Evolutionary conservation across 2,329 filamentous ascomycete species (phyloP).

Genomic region (Ophiostoma angusticollis): DNA sequence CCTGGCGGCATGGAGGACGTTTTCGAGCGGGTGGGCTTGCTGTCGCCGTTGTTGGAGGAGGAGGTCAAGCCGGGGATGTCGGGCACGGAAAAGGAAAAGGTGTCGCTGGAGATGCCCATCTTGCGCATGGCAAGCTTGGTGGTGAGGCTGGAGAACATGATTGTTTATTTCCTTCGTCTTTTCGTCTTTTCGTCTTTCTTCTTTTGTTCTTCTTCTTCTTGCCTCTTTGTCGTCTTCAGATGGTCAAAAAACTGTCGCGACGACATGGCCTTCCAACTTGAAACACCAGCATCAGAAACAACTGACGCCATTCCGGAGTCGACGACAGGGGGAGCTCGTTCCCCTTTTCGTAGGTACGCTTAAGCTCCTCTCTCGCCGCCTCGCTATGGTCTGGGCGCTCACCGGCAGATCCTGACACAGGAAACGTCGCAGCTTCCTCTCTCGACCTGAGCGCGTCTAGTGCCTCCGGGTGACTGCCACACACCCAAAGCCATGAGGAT

Average conservation of each 20-base stretch:
- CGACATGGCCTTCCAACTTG: not conserved
- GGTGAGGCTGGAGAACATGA: slow-evolving; percentile 42
- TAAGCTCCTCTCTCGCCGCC: too few species aligned
- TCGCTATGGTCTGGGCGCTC: too few species aligned
- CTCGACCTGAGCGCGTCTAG: too few species aligned
- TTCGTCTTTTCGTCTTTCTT: not conserved
- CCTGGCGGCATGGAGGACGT: slow-evolving; percentile 12
- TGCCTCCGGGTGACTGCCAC: too few species aligned
- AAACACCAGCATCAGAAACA: slow-evolving; percentile 4
- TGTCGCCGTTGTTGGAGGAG: slow-evolving; percentile 1
- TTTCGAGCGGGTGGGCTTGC: slow-evolving; percentile 23
- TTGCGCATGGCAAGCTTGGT: slow-evolving; percentile 47
- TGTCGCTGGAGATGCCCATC: slow-evolving; percentile 38
- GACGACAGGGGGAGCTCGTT: too few species aligned
- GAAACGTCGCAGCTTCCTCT: slow-evolving; percentile 17
- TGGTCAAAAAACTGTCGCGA: not conserved
- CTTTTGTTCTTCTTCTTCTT: not conserved
- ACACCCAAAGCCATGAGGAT: too few species aligned
- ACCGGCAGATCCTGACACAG: slow-evolving; percentile 20
- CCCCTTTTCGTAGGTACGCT: too few species aligned
- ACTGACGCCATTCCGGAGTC: not conserved
- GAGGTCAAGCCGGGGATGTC: slow-evolving; percentile 17
- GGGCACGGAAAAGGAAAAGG: slow-evolving; percentile 30
- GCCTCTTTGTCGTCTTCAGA: not conserved
- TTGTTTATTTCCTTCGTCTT: slow-evolving; percentile 8